Conservation (phyloP, 192 early-diverging fungal species). For the Backusella liffmaniae region DNA sequence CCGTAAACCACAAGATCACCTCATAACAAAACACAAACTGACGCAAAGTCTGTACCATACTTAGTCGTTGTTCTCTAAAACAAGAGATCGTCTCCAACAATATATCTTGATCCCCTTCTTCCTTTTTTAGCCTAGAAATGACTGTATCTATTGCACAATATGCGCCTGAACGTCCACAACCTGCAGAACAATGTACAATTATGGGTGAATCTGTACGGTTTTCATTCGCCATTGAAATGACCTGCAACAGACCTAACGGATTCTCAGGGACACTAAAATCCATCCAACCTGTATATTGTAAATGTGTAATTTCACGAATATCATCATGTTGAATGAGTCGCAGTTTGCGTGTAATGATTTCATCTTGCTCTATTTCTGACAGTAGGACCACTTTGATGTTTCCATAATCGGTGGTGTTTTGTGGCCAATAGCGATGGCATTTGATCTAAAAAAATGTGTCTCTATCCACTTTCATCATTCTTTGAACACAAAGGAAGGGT, state of each 20-base stretch:
- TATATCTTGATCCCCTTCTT: slow-evolving; percentile 51
- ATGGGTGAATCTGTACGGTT: slow-evolving; percentile 19
- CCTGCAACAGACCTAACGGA: slow-evolving; percentile 57
- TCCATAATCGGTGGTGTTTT: slow-evolving; percentile 45
- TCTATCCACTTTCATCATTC: not conserved
- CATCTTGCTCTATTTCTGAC: slow-evolving; percentile 51
- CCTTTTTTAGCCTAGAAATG: slow-evolving; percentile 41
- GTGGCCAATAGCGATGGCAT: slow-evolving; percentile 94
- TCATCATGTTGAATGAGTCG: slow-evolving; percentile 19
- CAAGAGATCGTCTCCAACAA: slow-evolving; percentile 61
- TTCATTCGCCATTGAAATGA: slow-evolving; percentile 50
- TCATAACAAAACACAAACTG: slow-evolving; percentile 89
- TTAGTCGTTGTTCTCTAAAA: slow-evolving; percentile 75
- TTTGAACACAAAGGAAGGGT: not conserved
- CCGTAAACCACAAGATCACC: slow-evolving; percentile 53
- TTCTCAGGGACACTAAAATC: slow-evolving; percentile 81
- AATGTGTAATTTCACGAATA: slow-evolving; percentile 60
- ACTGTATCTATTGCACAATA: slow-evolving; percentile 58
- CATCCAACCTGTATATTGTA: slow-evolving; percentile 88
- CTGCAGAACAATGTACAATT: slow-evolving; percentile 54
- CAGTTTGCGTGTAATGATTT: slow-evolving; percentile 58
- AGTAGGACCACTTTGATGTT: slow-evolving; percentile 50
- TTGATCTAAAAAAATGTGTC: slow-evolving; percentile 43
- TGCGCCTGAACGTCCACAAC: slow-evolving; percentile 58
- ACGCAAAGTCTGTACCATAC: slow-evolving; percentile 78